These are phyloP conservation scores for Solanum pinnatisectum DNA, from an alignment of 257 asterid species.

Conservation along the genomic window DNA sequence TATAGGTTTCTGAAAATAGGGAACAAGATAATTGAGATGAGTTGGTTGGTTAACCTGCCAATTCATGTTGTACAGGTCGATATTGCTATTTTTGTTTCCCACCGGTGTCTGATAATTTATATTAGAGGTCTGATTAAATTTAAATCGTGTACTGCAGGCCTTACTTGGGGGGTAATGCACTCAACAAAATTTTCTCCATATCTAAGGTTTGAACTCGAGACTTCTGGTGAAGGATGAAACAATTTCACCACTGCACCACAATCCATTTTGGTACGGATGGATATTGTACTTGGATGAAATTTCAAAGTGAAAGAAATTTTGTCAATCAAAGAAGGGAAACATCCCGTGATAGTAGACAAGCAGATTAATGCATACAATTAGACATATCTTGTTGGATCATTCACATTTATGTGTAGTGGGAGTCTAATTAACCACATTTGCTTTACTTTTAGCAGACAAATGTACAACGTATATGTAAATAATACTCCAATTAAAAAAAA, in stretches of 20 bases:
- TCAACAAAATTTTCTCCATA: neutral
- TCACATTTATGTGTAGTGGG: neutral
- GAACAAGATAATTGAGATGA: neutral
- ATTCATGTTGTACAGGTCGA: neutral
- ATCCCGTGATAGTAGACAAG: neutral
- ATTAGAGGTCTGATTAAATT: too few species aligned
- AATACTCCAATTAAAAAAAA: neutral
- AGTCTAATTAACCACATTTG: neutral
- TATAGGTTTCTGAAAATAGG: neutral
- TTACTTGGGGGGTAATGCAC: neutral
- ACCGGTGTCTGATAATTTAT: accelerated
- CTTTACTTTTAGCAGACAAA: neutral
- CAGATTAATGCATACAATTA: neutral
- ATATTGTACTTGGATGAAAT: neutral
- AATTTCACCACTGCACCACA: too few species aligned
- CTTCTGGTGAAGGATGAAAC: too few species aligned
- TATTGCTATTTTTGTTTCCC: neutral
- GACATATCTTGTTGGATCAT: neutral
- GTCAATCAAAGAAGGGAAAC: neutral
- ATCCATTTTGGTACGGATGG: neutral
- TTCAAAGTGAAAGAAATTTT: neutral
- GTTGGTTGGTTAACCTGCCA: neutral
- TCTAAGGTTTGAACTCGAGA: too few species aligned
- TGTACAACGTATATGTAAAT: neutral
- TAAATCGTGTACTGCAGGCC: neutral